Percentiles rank a stretch among this genome's conserved stretches.
phyloP scores from a whole-genome alignment of 192 early-diverging fungal genomes.

The Coemansia sp. region DNA sequence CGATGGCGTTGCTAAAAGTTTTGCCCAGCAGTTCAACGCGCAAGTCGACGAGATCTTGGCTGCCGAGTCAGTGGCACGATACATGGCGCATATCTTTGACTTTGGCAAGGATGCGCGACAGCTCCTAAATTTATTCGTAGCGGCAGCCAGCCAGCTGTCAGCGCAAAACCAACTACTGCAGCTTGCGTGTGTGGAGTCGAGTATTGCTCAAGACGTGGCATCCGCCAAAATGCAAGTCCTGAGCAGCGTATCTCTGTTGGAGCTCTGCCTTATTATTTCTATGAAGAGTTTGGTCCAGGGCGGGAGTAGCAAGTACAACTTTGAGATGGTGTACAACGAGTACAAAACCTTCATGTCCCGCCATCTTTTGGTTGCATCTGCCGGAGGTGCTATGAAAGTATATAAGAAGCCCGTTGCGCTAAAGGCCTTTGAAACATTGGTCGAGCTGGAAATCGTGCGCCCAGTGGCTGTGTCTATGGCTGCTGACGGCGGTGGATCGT shows the following conservation, averaged over 20 bases:
- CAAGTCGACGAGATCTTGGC: conserved; percentile 32
- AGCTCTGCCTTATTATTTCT: conserved; percentile 77
- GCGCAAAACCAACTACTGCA: conserved; percentile 2
- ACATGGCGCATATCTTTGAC: conserved; percentile 32
- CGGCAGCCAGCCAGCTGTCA: conserved; percentile 22
- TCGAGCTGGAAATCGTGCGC: conserved; percentile 70
- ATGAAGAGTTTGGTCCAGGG: conserved; percentile 74
- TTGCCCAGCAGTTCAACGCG: conserved; percentile 58
- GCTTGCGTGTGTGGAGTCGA: conserved; percentile 42
- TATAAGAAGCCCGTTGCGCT: conserved; percentile 81
- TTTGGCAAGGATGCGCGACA: conserved; percentile 45
- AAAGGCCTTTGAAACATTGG: conserved; percentile 88
- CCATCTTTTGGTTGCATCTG: conserved; percentile 50
- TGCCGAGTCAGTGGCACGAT: conserved; percentile 8
- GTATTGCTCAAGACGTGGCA: conserved; percentile 12
- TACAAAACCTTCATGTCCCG: conserved; percentile 83
- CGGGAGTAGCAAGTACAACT: conserved; percentile 79
- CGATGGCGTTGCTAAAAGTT: conserved; percentile 20
- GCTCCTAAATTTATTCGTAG: conserved; percentile 27
- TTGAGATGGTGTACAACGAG: conserved; percentile 94
- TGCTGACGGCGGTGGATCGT: conserved; percentile 15
- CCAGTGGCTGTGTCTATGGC: conserved; percentile 30
- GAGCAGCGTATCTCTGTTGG: conserved; percentile 72
- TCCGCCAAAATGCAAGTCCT: conserved; percentile 46
- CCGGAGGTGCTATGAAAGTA: conserved; percentile 66